phyloP scores from a whole-genome alignment of 2,329 filamentous ascomycete genomes.

The Nigrospora osmanthi region DNA sequence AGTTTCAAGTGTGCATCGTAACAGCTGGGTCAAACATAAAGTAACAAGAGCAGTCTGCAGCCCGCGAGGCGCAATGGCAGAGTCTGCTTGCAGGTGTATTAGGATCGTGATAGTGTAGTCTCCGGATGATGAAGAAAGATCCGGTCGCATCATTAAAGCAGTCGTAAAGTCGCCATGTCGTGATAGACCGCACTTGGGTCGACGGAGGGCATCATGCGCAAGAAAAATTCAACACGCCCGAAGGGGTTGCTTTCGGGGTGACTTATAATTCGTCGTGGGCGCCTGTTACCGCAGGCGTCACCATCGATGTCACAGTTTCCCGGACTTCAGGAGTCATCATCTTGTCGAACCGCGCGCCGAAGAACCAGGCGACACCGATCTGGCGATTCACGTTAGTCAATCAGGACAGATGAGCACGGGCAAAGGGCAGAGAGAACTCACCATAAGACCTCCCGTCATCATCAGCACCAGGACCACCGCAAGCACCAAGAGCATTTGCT shows the following conservation, averaged over 20 bases:
- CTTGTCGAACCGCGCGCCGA: conserved; percentile 78
- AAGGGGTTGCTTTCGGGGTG: conserved; percentile 10
- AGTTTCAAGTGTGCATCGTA: no score
- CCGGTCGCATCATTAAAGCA: no score
- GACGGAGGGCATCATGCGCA: neutral
- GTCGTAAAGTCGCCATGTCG: no score
- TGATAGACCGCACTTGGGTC: no score
- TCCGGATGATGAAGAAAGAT: no score
- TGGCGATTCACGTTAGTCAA: conserved; percentile 27
- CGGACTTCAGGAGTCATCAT: conserved; percentile 30
- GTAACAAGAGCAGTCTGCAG: no score
- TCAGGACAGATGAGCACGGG: neutral
- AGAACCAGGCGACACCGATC: conserved; percentile 69
- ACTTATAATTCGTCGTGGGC: conserved; percentile 31
- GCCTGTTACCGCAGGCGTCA: conserved; percentile 1
- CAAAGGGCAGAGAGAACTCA: conserved; percentile 35
- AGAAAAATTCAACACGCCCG: conserved; percentile 1
- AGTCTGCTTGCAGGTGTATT: no score
- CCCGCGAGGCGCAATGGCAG: no score
- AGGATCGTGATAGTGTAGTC: no score
- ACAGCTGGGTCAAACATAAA: no score
- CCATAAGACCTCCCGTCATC: conserved; percentile 71
- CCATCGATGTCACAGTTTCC: no score
- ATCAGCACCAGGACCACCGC: conserved; percentile 62
- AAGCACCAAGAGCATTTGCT: conserved; percentile 57